A percentile compares a stretch with the other conserved stretches of the same genome.
Evolutionary conservation across 106 monocot genomes (phyloP).

Genomic region (Allium sativum): DNA sequence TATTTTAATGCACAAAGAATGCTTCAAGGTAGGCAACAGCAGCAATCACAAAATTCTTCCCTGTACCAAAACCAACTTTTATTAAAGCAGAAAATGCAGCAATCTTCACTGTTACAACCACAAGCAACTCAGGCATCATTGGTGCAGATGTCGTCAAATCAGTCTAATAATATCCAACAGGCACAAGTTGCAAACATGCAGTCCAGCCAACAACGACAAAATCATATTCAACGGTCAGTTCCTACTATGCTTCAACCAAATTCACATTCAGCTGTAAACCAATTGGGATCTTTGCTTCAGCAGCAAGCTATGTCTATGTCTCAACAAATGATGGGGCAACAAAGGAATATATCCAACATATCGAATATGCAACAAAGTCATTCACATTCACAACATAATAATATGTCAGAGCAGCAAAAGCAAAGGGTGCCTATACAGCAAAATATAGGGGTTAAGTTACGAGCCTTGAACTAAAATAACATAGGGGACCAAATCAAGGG

Average conservation of each 20-base stretch:
- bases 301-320: conserved; percentile 20
- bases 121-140: conserved; percentile 44
- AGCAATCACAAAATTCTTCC: conserved; percentile 41
- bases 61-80: conserved; percentile 42
- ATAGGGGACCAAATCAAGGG: too few species aligned
- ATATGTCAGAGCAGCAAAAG: conserved; percentile 38
- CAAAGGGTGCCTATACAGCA: conserved; percentile 46
- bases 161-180: conserved; percentile 33
- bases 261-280: conserved; percentile 30
- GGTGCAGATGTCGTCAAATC: conserved; percentile 56
- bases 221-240: conserved; percentile 41
- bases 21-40: conserved; percentile 42
- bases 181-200: conserved; percentile 44
- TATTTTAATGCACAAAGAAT: conserved; percentile 61
- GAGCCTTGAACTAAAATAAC: too few species aligned
- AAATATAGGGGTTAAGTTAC: too few species aligned
- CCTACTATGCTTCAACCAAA: conserved; percentile 37
- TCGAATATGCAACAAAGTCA: conserved; percentile 39
- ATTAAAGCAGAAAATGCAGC: conserved; percentile 39
- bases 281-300: conserved; percentile 21
- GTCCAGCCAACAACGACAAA: conserved; percentile 37
- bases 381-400: conserved; percentile 47
- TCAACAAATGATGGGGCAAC: conserved; percentile 49
- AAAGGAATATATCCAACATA: conserved; percentile 37
- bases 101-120: conserved; percentile 32